A percentile compares a stretch with the other conserved stretches of the same genome.
These are phyloP conservation scores for Fusarium vanettenii DNA, from an alignment of 2,329 filamentous ascomycete species.

Conservation along the genomic window DNA sequence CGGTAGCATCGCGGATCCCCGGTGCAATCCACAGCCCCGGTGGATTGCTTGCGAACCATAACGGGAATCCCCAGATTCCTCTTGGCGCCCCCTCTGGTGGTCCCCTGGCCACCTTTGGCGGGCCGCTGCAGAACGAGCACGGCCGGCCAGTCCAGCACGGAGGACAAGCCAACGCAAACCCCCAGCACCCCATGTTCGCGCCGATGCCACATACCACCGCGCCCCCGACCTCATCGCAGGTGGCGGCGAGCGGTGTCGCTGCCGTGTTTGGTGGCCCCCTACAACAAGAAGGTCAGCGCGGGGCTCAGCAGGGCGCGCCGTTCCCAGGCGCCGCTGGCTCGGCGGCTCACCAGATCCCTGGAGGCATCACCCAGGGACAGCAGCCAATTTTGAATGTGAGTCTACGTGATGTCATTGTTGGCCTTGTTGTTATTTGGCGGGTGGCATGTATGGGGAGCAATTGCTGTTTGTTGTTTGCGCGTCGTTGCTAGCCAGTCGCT, in stretches of 20 bases:
- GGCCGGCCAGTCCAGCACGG: conserved; percentile 64
- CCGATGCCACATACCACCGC: conserved; percentile 63
- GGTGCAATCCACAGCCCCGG: conserved; percentile 93
- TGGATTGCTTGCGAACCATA: conserved; percentile 82
- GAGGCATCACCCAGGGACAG: conserved; percentile 55
- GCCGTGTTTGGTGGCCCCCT: conserved; percentile 78
- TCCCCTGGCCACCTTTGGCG: conserved; percentile 64
- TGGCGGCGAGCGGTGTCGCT: conserved; percentile 68
- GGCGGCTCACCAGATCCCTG: conserved; percentile 52
- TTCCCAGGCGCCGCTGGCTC: conserved; percentile 59
- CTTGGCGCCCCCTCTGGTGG: conserved; percentile 63
- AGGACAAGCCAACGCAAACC: conserved; percentile 58
- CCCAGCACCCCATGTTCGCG: conserved; percentile 69
- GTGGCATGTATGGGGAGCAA: background rate
- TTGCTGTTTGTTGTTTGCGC: conserved; percentile 11
- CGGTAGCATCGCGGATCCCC: conserved; percentile 83
- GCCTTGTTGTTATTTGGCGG: conserved; percentile 7
- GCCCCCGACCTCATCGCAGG: conserved; percentile 64
- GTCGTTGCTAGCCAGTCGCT: conserved; percentile 21
- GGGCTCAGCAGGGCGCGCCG: conserved; percentile 56
- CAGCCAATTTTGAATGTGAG: conserved; percentile 65
- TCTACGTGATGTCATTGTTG: conserved; percentile 29
- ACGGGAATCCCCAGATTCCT: conserved; percentile 66
- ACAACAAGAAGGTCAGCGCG: conserved; percentile 72
- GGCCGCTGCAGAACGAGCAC: conserved; percentile 65